Base-by-base conservation (phyloP, 768 basidiomycete species). In the Heimioporus sp. region DNA sequence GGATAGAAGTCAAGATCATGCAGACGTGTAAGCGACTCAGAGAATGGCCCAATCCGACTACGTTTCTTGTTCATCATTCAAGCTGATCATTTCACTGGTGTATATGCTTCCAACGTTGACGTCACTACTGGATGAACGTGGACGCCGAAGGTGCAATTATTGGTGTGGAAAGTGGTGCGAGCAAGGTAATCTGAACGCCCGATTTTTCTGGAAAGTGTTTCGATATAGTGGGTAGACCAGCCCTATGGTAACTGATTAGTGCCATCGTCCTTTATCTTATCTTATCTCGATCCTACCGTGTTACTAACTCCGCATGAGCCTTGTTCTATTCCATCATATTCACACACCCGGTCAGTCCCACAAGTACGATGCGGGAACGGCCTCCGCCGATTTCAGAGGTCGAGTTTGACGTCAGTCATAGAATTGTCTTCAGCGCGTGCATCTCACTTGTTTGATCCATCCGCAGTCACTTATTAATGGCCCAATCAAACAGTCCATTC, bases 1-100 rank as follows among this genome's bases (percentile, higher is more conserved):
- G 70, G 38, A 72, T 69, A 6, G 34, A 17, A 43, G 34, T 32
- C 34, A 6, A 43, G 39, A n/a, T 6, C 15, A 17, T n/a, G 8
- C 19, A 73, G 70, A 70, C 68, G 19, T 68, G 67, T 45, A 72
- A 74, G 58, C 70, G 72, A 53, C 61, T 64, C 15, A 65, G 56
- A 46, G 68, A 64, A 35, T 60, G 63, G 28, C 63, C 67, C 0
- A 65, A 73, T 46, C 52, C 70, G 10, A 69, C 65, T 21, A 56
- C 60, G 3, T 58, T 71, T 24, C 54, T 62, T 17, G 28, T 72
- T 17, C 65, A 70, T 37, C 72, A 72, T 57, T 71, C 65, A 24
- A 65, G 69, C 66, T 35, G 51, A 60, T 42, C 58, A 10, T 11
- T 15, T 15, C 3, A 28, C 41, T 30, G 9, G 17, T n/a, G 13